Evolutionary conservation across 108 stramenopile genomes (phyloP).

Genomic region (Nitzschia putrida): DNA sequence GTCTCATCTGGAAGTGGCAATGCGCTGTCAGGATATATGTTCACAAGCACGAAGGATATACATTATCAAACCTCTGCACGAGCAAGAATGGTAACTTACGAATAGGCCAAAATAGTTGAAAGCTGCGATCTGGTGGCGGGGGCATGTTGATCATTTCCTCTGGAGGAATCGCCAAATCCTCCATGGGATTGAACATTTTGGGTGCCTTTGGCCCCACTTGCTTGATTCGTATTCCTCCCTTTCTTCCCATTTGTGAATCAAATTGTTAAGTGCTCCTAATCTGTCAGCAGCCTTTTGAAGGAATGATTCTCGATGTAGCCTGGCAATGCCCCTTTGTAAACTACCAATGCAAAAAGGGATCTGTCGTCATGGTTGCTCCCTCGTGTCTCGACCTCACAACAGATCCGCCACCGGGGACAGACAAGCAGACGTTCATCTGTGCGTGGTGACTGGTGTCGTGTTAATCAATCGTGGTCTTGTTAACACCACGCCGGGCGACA

Average conservation of each 20-base stretch:
- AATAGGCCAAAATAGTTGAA: constrained; percentile 78
- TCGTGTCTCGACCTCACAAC: too few species aligned
- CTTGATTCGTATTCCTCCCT: constrained; percentile 74
- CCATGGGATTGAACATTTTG: constrained; percentile 55
- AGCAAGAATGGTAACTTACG: constrained; percentile 38
- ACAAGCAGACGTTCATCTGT: too few species aligned
- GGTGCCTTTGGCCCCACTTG: constrained; percentile 68
- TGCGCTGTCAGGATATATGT: not conserved
- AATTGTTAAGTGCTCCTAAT: not conserved
- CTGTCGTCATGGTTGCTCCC: too few species aligned
- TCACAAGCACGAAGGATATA: not conserved
- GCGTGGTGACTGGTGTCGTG: too few species aligned
- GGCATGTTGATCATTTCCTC: constrained; percentile 76
- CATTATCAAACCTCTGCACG: not conserved
- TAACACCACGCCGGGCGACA: too few species aligned
- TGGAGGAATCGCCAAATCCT: constrained; percentile 61
- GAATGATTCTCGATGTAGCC: too few species aligned
- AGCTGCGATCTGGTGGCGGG: constrained; percentile 62
- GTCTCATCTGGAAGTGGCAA: constrained; percentile 48
- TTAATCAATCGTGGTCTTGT: too few species aligned
- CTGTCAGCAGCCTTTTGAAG: too few species aligned
- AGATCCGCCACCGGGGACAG: too few species aligned
- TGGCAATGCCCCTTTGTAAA: too few species aligned
- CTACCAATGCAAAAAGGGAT: too few species aligned
- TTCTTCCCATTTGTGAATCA: constrained; percentile 61